Percentiles rank a stretch among this genome's conserved stretches.
Evolutionary conservation across 495 filamentous ascomycete genomes (phyloP).

Genomic region (Cryomyces minteri): DNA sequence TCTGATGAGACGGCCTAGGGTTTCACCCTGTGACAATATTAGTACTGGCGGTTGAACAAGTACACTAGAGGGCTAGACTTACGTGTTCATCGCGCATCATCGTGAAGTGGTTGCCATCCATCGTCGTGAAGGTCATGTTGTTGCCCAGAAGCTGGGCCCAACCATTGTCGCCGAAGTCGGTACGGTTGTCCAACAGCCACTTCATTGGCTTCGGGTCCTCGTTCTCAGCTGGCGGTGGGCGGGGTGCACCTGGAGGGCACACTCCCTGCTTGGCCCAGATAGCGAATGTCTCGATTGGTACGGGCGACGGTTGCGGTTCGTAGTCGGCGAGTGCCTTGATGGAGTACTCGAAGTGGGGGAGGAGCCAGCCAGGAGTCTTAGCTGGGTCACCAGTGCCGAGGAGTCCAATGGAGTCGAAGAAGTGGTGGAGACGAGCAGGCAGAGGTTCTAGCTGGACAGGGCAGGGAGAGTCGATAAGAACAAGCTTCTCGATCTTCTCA

Average conservation of each 20-base stretch:
- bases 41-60: slow-evolving; percentile 2
- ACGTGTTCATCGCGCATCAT: slow-evolving; percentile 48
- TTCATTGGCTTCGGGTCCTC: slow-evolving; percentile 54
- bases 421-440: slow-evolving; percentile 54
- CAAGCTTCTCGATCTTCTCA: slow-evolving; percentile 52
- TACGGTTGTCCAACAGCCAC: slow-evolving; percentile 63
- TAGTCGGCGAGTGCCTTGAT: slow-evolving; percentile 64
- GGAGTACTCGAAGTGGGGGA: slow-evolving; percentile 67
- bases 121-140: slow-evolving; percentile 42
- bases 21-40: slow-evolving; percentile 11
- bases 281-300: slow-evolving; percentile 42
- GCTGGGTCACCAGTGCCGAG: slow-evolving; percentile 46
- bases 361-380: slow-evolving; percentile 60
- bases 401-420: slow-evolving; percentile 64
- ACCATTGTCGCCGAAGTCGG: slow-evolving; percentile 57
- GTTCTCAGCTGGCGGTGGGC: slow-evolving; percentile 23
- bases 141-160: slow-evolving; percentile 63
- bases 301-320: slow-evolving; percentile 33
- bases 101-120: slow-evolving; percentile 52
- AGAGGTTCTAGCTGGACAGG: slow-evolving; percentile 61
- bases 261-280: slow-evolving; percentile 76
- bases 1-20: slow-evolving; percentile 14
- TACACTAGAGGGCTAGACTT: slow-evolving; percentile 10
- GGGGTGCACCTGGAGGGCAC: slow-evolving; percentile 48
- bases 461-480: slow-evolving; percentile 73